phyloP scores from a whole-genome alignment of 345 rosid genomes.

The Mangifera indica region DNA sequence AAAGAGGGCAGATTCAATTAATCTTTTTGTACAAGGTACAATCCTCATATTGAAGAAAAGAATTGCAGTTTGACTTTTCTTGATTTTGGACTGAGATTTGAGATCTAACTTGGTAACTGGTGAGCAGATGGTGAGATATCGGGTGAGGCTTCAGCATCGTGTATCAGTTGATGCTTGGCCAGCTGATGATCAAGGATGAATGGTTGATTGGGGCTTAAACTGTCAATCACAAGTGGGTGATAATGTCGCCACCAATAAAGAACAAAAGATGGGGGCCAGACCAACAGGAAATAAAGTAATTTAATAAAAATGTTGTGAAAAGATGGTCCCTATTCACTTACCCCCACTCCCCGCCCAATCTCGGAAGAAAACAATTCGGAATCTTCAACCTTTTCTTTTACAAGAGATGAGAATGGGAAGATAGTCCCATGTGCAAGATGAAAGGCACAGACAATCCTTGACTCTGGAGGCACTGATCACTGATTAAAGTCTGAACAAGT shows the following conservation, averaged over 20 bases:
- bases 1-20: background rate
- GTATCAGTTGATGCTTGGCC: background rate
- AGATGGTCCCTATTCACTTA: background rate
- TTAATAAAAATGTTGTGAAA: background rate
- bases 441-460: background rate
- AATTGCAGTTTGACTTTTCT: background rate
- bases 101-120: background rate
- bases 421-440: too few species aligned
- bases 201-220: background rate
- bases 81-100: background rate
- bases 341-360: background rate
- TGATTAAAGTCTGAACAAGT: background rate
- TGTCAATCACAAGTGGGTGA: background rate
- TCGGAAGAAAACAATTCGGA: background rate
- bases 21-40: background rate
- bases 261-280: background rate
- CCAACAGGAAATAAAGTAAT: background rate
- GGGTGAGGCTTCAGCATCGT: slow-evolving; percentile 2
- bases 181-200: background rate
- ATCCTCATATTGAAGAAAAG: background rate
- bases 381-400: background rate
- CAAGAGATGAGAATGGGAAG: background rate
- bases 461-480: background rate
- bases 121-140: background rate
- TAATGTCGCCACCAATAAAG: background rate